Base-by-base conservation (phyloP, 371 early-diverging fungal species). In the Entomophthora muscae region DNA sequence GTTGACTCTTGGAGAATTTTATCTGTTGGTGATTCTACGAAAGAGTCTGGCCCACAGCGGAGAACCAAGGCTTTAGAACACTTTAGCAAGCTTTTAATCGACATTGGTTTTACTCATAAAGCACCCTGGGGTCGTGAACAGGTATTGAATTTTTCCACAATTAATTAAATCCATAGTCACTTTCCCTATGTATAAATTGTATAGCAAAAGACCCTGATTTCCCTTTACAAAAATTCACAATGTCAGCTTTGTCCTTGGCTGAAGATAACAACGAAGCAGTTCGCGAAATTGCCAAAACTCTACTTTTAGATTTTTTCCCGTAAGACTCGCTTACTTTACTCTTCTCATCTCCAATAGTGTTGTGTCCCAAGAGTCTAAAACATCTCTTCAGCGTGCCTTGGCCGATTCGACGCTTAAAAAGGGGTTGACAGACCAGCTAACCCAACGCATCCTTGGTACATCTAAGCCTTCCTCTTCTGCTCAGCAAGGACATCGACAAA, bases 251-350 rank as follows among this genome's bases (percentile, higher is more conserved):
- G n/a, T 26, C 17, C 27, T 22, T 53, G 5, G 63, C 54, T 5
- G 63, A 63, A 54, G 63, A 63, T 32, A 26, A 13, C 22, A 53
- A 63, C 29, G 63, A 63, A 55, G 28, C 63, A 17, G 63, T 63
- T 3, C 22, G 63, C 7, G 63, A 63, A 54, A 51, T 31, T 13
- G 63, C 63, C 24, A 63, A 63, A 55, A n/a, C 54, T 5, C 31
- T 63, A 29, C 23, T 63, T 12, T 63, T 63, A 27, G 63, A 63
- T 28, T 28, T 54, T 7, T 52, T 52, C 21, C 30, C 55, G 63
- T 63, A 63, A 63, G 63, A 23, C 52, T 28, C 21, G 7, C 52
- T 22, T n/a, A n/a, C 3, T 61, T 61, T 29, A 28, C 28, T n/a
- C 52, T 17, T 10, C 24, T 63, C 13, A 29, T 54, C 13, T 32